phyloP scores from a whole-genome alignment of 164 flowering plant species.

The Cinnamomum micranthum region DNA sequence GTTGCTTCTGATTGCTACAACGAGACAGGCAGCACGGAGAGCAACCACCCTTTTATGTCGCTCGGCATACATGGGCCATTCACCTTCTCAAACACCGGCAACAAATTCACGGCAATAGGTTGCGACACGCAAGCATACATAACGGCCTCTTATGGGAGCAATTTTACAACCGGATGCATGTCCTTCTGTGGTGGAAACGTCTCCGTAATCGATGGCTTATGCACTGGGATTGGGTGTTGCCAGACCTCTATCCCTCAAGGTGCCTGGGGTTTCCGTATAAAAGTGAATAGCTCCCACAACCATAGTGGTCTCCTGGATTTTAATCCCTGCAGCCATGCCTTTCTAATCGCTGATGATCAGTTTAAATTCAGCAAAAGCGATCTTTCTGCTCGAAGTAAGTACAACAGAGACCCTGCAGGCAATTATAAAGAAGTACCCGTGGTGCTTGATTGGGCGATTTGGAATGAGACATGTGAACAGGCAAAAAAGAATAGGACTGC shows the following conservation, averaged over 20 bases:
- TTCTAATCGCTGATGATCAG: constrained; percentile 3
- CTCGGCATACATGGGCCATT: not conserved
- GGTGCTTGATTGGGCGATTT: constrained; percentile 10
- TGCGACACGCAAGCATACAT: constrained; percentile 2
- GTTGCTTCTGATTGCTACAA: not conserved
- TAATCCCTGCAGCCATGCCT: constrained; percentile 10
- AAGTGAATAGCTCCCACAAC: not conserved
- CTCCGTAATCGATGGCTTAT: not conserved
- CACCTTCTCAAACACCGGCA: constrained; percentile 2
- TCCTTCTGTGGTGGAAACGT: not conserved
- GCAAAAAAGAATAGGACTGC: not conserved
- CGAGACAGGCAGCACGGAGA: not conserved
- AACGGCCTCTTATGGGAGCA: not conserved
- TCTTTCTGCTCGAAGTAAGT: not conserved
- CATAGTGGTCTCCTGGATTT: not conserved
- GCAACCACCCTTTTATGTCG: fast-evolving
- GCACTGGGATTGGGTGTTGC: constrained; percentile 11
- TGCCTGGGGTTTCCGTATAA: not conserved
- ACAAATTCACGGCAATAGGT: constrained; percentile 7
- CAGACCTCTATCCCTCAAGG: constrained; percentile 10
- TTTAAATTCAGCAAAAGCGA: not conserved
- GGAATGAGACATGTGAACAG: constrained; percentile 3
- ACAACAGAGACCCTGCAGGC: too few species aligned
- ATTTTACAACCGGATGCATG: not conserved
- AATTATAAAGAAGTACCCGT: not conserved